These are phyloP conservation scores for Umbilicus rupestris DNA, from an alignment of 164 flowering plant genomes.

Conservation along the genomic window DNA sequence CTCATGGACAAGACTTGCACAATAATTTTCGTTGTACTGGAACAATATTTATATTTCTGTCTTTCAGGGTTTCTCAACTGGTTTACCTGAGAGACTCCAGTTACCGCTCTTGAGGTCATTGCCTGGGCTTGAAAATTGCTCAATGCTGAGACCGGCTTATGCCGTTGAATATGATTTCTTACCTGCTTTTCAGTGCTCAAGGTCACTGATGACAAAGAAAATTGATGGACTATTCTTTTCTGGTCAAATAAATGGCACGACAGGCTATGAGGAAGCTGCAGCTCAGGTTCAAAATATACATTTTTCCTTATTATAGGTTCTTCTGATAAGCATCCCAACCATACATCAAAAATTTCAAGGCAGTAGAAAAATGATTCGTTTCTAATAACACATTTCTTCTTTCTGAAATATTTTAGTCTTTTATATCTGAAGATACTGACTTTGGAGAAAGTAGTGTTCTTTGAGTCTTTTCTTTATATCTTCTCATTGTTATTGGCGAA, in stretches of 20 bases:
- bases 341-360: not conserved
- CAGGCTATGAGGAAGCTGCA: slow-evolving; percentile 99
- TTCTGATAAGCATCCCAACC: not conserved
- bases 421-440: not conserved
- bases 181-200: slow-evolving; percentile 90
- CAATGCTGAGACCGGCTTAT: slow-evolving; percentile 98
- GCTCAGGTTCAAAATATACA: slow-evolving; percentile 56
- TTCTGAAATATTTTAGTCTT: not conserved
- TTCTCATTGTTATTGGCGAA: not conserved
- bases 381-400: not conserved
- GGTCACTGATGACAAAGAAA: slow-evolving; percentile 90
- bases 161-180: slow-evolving; percentile 95
- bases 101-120: slow-evolving; percentile 80
- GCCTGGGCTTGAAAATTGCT: slow-evolving; percentile 94
- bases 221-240: slow-evolving; percentile 91
- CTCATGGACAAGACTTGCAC: not conserved
- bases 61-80: slow-evolving; percentile 89
- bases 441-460: not conserved
- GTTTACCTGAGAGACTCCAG: slow-evolving; percentile 90
- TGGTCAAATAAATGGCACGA: slow-evolving; percentile 98
- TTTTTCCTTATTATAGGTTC: not conserved
- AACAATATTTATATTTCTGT: not conserved
- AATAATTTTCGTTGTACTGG: not conserved
- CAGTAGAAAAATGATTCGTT: no score
- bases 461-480: not conserved